Evolutionary conservation across 2,329 filamentous ascomycete genomes (phyloP).

Genomic region (Arthroderma sp.): DNA sequence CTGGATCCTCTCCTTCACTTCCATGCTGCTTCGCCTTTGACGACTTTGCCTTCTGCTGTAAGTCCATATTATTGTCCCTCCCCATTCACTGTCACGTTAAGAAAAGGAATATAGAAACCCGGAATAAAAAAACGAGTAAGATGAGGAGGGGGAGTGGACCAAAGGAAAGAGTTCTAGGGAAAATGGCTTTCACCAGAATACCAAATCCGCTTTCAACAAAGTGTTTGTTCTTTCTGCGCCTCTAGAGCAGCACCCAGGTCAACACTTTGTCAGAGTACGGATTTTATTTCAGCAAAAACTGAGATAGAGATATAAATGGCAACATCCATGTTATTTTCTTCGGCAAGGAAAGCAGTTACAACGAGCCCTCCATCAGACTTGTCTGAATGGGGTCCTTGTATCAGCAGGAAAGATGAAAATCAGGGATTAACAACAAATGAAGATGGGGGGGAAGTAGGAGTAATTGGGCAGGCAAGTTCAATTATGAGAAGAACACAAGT

Average conservation of each 20-base stretch:
- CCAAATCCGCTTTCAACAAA: too few species aligned
- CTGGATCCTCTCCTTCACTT: conserved; percentile 25
- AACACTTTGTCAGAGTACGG: too few species aligned
- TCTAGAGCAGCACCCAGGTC: too few species aligned
- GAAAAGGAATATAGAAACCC: conserved; percentile 3
- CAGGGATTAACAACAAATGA: not conserved
- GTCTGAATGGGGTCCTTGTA: too few species aligned
- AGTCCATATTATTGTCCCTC: conserved; percentile 20
- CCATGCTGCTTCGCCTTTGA: conserved; percentile 20
- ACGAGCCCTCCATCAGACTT: too few species aligned
- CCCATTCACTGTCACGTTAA: not conserved
- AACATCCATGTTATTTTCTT: too few species aligned
- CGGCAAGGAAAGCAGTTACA: too few species aligned
- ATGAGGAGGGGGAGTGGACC: conserved; percentile 4
- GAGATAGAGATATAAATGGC: too few species aligned
- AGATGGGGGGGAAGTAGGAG: not conserved
- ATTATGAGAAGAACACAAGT: not conserved
- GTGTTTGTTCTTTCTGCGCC: too few species aligned
- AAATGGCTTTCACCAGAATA: too few species aligned
- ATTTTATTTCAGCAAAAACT: too few species aligned
- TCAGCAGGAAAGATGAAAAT: not conserved
- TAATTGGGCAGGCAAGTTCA: not conserved
- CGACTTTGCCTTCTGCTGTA: conserved; percentile 28
- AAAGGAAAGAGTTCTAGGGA: not conserved
- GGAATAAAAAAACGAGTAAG: conserved; percentile 2